Conservation (phyloP, 768 basidiomycete species). For the Cantharellus anzutake region DNA sequence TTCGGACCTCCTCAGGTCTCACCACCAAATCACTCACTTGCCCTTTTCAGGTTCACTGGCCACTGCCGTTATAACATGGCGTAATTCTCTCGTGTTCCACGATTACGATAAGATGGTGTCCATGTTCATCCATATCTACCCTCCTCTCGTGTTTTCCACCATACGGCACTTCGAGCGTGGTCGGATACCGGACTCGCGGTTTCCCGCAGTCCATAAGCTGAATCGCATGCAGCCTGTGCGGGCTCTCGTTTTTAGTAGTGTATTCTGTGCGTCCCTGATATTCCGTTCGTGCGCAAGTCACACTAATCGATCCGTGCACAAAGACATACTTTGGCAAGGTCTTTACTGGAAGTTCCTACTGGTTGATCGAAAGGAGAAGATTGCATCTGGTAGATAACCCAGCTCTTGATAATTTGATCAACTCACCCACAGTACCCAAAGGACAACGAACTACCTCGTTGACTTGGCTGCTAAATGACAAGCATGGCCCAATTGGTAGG, state of each 20-base stretch:
- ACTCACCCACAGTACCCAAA: not conserved
- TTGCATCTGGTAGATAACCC: slow-evolving; percentile 43
- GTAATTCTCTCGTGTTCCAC: slow-evolving; percentile 96
- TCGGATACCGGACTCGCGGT: slow-evolving; percentile 26
- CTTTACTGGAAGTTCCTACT: slow-evolving; percentile 94
- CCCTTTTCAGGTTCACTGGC: slow-evolving; percentile 41
- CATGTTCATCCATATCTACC: slow-evolving; percentile 87
- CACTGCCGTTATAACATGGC: slow-evolving; percentile 93
- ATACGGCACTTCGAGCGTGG: slow-evolving; percentile 79
- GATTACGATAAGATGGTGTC: slow-evolving; percentile 93
- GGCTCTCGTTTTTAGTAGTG: slow-evolving; percentile 61
- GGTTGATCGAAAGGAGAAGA: slow-evolving; percentile 72
- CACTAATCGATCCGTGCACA: not conserved
- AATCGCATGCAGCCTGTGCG: slow-evolving; percentile 46
- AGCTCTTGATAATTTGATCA: not conserved
- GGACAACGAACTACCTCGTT: slow-evolving; percentile 72
- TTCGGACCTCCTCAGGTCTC: not conserved
- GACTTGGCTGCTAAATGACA: slow-evolving; percentile 73
- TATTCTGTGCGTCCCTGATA: slow-evolving; percentile 48
- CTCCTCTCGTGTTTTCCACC: slow-evolving; percentile 78
- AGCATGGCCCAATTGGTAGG: slow-evolving; percentile 65
- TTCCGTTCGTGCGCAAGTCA: not conserved
- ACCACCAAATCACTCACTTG: not conserved
- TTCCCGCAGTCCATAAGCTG: slow-evolving; percentile 66
- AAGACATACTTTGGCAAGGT: slow-evolving; percentile 84